Evolutionary conservation across 164 flowering plant species (phyloP).

Genomic region (Umbilicus rupestris): DNA sequence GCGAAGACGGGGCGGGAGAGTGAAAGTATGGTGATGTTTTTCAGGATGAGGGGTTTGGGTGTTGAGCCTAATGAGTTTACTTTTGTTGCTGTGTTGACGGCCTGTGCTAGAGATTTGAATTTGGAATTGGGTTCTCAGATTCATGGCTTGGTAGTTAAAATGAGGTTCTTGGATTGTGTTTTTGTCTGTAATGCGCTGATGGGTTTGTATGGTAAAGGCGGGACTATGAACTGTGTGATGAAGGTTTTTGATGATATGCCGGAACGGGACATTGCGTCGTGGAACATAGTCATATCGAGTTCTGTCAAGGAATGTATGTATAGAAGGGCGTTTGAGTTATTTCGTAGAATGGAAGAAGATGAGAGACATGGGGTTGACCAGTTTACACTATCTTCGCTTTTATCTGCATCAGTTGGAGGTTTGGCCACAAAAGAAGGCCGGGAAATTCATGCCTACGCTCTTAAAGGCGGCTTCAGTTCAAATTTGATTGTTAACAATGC

Average conservation of each 20-base stretch:
- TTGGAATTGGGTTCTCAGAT: conserved; percentile 52
- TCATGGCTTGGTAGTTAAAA: conserved; percentile 45
- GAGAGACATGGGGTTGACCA: conserved; percentile 38
- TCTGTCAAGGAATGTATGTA: conserved; percentile 34
- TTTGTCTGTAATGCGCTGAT: conserved; percentile 64
- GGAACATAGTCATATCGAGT: conserved; percentile 70
- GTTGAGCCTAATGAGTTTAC: conserved; percentile 64
- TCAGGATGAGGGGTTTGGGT: conserved; percentile 49
- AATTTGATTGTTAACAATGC: conserved; percentile 70
- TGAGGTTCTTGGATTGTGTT: conserved; percentile 23
- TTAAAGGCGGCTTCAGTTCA: conserved; percentile 42
- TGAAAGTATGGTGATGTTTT: conserved; percentile 47
- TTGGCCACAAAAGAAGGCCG: conserved; percentile 27
- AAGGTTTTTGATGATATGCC: conserved; percentile 61
- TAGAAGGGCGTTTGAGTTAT: conserved; percentile 43
- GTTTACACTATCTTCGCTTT: conserved; percentile 50
- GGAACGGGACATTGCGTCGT: conserved; percentile 52
- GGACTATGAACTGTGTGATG: conserved; percentile 25
- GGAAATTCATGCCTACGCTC: conserved; percentile 60
- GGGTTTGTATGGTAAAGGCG: conserved; percentile 49
- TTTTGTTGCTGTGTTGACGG: conserved; percentile 67
- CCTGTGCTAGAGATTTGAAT: conserved; percentile 38
- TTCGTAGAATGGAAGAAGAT: conserved; percentile 34
- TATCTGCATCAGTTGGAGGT: conserved; percentile 44
- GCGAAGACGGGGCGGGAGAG: conserved; percentile 40